Conservation (phyloP, 805 yeast species). For the Barnettozyma sp. region DNA sequence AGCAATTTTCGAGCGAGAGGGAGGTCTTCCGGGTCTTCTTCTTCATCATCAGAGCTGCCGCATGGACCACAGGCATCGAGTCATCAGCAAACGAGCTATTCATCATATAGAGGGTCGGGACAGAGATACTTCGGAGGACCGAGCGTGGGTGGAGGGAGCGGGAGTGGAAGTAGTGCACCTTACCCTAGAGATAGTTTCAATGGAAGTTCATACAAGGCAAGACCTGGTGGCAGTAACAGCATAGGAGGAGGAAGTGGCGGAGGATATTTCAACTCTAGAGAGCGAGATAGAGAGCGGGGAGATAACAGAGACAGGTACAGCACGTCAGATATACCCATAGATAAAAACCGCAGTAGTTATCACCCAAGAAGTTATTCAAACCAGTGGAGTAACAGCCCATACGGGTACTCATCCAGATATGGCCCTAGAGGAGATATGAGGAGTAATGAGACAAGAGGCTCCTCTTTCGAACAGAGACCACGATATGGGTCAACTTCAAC, state of each 20-base stretch:
- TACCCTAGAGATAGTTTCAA: slow-evolving; percentile 5
- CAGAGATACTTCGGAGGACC: slow-evolving; percentile 5
- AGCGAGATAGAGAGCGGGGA: slow-evolving; percentile 2
- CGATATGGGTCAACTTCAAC: slow-evolving; percentile 4
- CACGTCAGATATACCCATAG: not conserved
- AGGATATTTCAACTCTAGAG: slow-evolving; percentile 6
- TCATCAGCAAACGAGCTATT: slow-evolving; percentile 3
- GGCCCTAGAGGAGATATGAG: slow-evolving; percentile 1
- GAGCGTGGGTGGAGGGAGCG: too few species aligned
- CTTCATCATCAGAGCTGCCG: slow-evolving; percentile 2
- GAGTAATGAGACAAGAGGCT: slow-evolving; percentile 2
- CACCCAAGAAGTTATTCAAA: slow-evolving; percentile 6
- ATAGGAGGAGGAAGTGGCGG: too few species aligned
- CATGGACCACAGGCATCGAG: not conserved
- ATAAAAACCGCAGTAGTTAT: slow-evolving; percentile 1
- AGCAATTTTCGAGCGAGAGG: slow-evolving; percentile 5
- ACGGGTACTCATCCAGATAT: slow-evolving; percentile 7
- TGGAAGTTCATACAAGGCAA: slow-evolving; percentile 6
- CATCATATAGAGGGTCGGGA: slow-evolving; percentile 6
- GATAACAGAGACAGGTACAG: slow-evolving; percentile 1
- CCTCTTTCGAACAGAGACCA: slow-evolving; percentile 3
- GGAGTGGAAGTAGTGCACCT: too few species aligned
- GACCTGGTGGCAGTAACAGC: slow-evolving; percentile 2
- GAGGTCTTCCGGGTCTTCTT: slow-evolving; percentile 3
- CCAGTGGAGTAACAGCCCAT: slow-evolving; percentile 5